Base-by-base conservation (phyloP, 164 flowering plant genomes). In the Piper betle region DNA sequence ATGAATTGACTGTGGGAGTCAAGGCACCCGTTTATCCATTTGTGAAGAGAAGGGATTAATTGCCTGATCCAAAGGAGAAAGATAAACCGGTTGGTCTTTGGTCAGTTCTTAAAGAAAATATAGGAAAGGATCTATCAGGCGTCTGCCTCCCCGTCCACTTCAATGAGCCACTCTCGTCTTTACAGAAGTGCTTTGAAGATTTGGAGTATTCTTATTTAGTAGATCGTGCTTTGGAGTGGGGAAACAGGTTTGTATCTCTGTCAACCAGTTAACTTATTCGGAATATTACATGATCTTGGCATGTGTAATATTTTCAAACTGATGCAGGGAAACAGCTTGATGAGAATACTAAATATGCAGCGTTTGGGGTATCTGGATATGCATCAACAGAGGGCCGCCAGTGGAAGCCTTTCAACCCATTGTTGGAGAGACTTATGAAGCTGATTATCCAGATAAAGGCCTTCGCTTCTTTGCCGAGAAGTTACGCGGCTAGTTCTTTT, bases 331-430 rank as follows among this genome's bases (percentile, higher is more conserved):
- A 84, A 93, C 74, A 84, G 81, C 66, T 82, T 93, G 82, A 90
- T 93, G 99, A 82, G 97, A 69, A 88, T 93, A 64, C 73, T 93
- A 64, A 84, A 84, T 57, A 71, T 55, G 97, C 95, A 56, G 97
- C 96, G 57, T 93, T 93, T 86, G 99, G 97, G 57, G 92, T 93
- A 33, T 93, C 99, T 72, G 91, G 97, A 59, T 93, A 93, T 81
- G 97, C 99, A 37, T 93, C 99, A 64, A 93, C 99, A 19, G 95
- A 93, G 79, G 99, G 99, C 64, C 86, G 99, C 60, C 97, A 87
- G 67, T 93, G 99, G 72, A 93, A 93, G 76, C 99, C 99, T 55
- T 93, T 93, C 73, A 93, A 93, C 73, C 99, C 99, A 74, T 93
- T 8, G 96, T 93, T 62, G 99, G 99, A 62, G 97, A 93, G 75